Evolutionary conservation across 768 basidiomycete species (phyloP), one percentile per base, ranked within the genome.

Genomic region (Amanita pallidorosea): DNA sequence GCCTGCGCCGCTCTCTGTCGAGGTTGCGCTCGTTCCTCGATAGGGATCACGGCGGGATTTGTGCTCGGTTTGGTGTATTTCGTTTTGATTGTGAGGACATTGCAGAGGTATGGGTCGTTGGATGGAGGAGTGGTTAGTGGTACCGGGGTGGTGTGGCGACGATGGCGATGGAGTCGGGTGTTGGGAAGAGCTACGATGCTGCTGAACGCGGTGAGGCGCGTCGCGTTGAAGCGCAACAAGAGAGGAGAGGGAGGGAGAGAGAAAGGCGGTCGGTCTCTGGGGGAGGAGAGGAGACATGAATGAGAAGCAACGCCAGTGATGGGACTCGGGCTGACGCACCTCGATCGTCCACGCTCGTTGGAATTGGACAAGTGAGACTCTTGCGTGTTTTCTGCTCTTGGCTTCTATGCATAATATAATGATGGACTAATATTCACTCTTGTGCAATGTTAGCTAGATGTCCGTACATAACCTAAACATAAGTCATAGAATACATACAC

Each of bases 51-150:
- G 0, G 59, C 58, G 1, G 63, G 82, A 11, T 73, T 85, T 31
- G 57, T 65, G 5, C 55, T 86, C 13, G 86, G 86, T 0, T 55
- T 85, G 45, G 52, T 85, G 13, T 83, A 86, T 53, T 74, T 86
- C 44, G 58, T 53, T 7, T 63, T 85, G 53, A 84, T 87, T 42
- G 68, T 88, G 33, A 67, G 67, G 52, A 84, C 85, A 0, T 67
- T 88, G 60, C 70, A 70, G 60, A 72, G 68, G 31, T 88, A 87
- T 53, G 80, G 83, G 7, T 27, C 31, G 34, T 27, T 25, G 23
- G 22, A 29, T 27, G 36, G 20, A 23, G 18, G 40, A 11, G 17
- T 9, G 33, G 12, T 2, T 23, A 5, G 33, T 5, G 33, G 33
- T 33, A 13, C 3, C 11, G 2, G 2, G 33, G 33, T 13, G 33